Evolutionary conservation across 75 land plant species (phyloP).

Genomic region (Pinus albicaulis): DNA sequence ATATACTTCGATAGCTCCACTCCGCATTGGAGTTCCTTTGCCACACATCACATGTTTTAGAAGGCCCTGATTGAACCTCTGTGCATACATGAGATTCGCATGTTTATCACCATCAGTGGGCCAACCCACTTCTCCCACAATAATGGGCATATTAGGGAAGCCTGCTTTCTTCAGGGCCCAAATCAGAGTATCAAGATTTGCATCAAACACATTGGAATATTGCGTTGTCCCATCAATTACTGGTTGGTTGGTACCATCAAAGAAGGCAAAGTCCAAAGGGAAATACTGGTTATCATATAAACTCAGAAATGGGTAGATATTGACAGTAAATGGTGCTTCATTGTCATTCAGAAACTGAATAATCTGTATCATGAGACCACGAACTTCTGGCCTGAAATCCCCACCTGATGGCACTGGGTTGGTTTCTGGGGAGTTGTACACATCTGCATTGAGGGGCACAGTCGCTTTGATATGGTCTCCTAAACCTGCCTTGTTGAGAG

Average conservation of each 20-base stretch:
- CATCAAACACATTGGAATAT: slow-evolving; percentile 70
- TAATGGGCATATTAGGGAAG: slow-evolving; percentile 39
- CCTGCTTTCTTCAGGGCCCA: slow-evolving; percentile 62
- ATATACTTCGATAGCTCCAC: slow-evolving; percentile 43
- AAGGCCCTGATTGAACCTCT: slow-evolving; percentile 56
- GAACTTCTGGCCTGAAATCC: slow-evolving; percentile 37
- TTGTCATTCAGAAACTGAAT: slow-evolving; percentile 41
- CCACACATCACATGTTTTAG: slow-evolving; percentile 31
- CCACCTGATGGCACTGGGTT: slow-evolving; percentile 47
- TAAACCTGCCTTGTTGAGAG: slow-evolving; percentile 54
- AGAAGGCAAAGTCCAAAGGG: slow-evolving; percentile 76
- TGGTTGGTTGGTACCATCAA: slow-evolving; percentile 37
- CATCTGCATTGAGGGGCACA: slow-evolving; percentile 78
- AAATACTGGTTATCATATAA: slow-evolving; percentile 45
- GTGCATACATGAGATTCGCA: slow-evolving; percentile 50
- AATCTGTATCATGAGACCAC: slow-evolving; percentile 31
- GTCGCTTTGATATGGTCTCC: slow-evolving; percentile 52
- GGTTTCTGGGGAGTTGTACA: slow-evolving; percentile 21
- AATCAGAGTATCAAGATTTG: slow-evolving; percentile 64
- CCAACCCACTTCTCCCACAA: slow-evolving; percentile 83
- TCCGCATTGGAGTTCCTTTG: slow-evolving; percentile 62
- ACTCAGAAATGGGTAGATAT: slow-evolving; percentile 83
- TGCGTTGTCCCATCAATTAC: slow-evolving; percentile 16
- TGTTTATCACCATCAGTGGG: slow-evolving; percentile 63
- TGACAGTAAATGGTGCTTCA: slow-evolving; percentile 56